A percentile compares a stretch with the other conserved stretches of the same genome.
Evolutionary conservation across 1,284 basidiomycete species (phyloP).

Genomic region (Inonotus hispidus): DNA sequence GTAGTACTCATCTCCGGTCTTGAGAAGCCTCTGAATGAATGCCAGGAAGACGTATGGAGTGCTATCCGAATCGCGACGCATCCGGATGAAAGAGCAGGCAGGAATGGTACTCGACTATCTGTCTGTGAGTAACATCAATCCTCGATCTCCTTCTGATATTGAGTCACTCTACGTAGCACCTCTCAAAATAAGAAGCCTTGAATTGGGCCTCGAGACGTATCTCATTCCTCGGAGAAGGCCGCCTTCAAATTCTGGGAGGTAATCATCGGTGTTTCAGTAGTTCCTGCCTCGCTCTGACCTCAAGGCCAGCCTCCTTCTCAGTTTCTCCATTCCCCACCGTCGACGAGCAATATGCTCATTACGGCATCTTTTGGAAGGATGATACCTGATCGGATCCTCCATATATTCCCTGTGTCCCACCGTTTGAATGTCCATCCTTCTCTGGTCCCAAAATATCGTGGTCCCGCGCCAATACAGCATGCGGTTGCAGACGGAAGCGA

Average conservation of each 20-base stretch:
- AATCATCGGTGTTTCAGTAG: slow-evolving; percentile 11
- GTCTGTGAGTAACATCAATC: slow-evolving; percentile 40
- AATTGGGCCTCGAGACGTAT: slow-evolving; percentile 45
- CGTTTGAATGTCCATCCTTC: slow-evolving; percentile 94
- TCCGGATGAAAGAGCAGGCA: slow-evolving; percentile 49
- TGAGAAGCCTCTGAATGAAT: slow-evolving; percentile 3
- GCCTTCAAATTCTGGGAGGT: slow-evolving; percentile 61
- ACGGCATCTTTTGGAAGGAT: slow-evolving; percentile 94
- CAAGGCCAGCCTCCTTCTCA: slow-evolving; percentile 39
- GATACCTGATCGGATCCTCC: slow-evolving; percentile 61
- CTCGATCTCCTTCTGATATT: background rate
- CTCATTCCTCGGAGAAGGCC: slow-evolving; percentile 48
- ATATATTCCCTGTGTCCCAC: slow-evolving; percentile 55
- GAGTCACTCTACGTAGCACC: slow-evolving; percentile 40
- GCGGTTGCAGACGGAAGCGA: slow-evolving; percentile 60
- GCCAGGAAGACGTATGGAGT: slow-evolving; percentile 53
- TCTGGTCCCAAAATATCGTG: slow-evolving; percentile 82
- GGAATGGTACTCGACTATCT: slow-evolving; percentile 43
- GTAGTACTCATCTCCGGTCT: slow-evolving; percentile 19
- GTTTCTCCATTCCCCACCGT: slow-evolving; percentile 29
- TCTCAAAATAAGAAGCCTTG: slow-evolving; percentile 47
- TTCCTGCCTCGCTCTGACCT: background rate
- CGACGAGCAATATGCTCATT: slow-evolving; percentile 57
- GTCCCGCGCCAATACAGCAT: slow-evolving; percentile 91
- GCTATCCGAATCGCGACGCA: slow-evolving; percentile 54